Evolutionary conservation across 495 filamentous ascomycete species (phyloP).

Genomic region (Antarctomyces pellizariae): DNA sequence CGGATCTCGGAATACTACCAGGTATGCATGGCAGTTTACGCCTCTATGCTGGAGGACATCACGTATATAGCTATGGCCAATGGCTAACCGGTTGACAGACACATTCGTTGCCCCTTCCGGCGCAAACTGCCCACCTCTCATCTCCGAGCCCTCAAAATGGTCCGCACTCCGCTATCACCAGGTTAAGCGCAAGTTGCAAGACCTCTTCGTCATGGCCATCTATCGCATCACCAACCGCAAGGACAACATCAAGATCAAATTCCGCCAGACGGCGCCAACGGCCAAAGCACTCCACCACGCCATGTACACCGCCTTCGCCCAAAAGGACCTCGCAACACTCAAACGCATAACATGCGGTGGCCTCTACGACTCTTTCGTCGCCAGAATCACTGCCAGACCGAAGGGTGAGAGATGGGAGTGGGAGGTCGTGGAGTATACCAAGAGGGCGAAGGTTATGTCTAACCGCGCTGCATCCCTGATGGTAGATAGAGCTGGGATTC

Average conservation of each 20-base stretch:
- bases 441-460: slow-evolving; percentile 33
- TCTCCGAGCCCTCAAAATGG: slow-evolving; percentile 20
- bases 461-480: slow-evolving; percentile 31
- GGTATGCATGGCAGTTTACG: slow-evolving; percentile 10
- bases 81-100: slow-evolving; percentile 11
- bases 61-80: slow-evolving; percentile 1
- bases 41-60: slow-evolving; percentile 1
- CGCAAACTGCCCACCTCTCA: slow-evolving; percentile 29
- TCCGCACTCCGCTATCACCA: slow-evolving; percentile 17
- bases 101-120: slow-evolving; percentile 37
- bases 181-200: slow-evolving; percentile 1
- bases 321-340: slow-evolving; percentile 33
- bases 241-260: slow-evolving; percentile 16
- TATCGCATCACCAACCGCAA: slow-evolving; percentile 1
- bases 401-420: slow-evolving; percentile 27
- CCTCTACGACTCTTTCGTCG: slow-evolving; percentile 29
- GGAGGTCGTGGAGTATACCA: slow-evolving; percentile 39
- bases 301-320: slow-evolving; percentile 53
- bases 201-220: slow-evolving; percentile 4
- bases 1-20: slow-evolving; percentile 29
- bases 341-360: slow-evolving; percentile 33
- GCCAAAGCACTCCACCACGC: slow-evolving; percentile 35
- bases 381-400: slow-evolving; percentile 30
- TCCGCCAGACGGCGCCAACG: slow-evolving; percentile 18
- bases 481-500: slow-evolving; percentile 21